Evolutionary conservation across 106 monocot genomes (phyloP), one percentile per base, ranked within the genome.

Genomic region (Platanthera zijinensis): DNA sequence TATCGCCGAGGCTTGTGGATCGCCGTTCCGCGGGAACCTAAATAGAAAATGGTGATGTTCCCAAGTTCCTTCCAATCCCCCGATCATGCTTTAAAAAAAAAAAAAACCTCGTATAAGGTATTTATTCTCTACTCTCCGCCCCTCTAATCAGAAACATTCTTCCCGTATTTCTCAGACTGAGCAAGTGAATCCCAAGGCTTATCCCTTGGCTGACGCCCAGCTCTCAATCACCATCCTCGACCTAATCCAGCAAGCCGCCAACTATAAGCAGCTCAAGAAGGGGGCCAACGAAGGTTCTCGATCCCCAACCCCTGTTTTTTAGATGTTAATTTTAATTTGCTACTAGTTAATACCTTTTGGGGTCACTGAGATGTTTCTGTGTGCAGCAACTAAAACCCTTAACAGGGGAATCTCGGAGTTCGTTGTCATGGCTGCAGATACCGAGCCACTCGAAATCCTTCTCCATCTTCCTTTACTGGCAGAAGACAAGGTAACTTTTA

Each of bases 181-280:
- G 51, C 18, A 22, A 19, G 92, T 92, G 79, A 95, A 95, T 80
- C 95, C 95, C 4, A 95, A 95, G 78, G 92, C 95, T 46, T 95
- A 92, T 66, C 95, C 95, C 67, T 74, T 95, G 80, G 95, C 95
- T 0, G 92, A 95, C 59, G 86, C 92, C 10, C 95, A 95, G 81
- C 80, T 95, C 10, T 86, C 95, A 45, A 92, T 90, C 8, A 86
- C 92, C 7, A 95, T 95, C 6, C 50, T 95, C 75, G 95, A 95
- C 67, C 89, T 95, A 52, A 75, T 95, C 71, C 95, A 92, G 61
- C 92, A 92, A 68, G 95, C 95, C 4, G 81, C 92, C 45, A 95
- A 95, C 73, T 95, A 89, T 80, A 95, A 95, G 82, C 95, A 92
- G 80, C 89, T 92, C 74, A 95, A 92, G 83, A 95, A 95, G 83